These are phyloP conservation scores for Apiotrichum domesticum DNA, from an alignment of 1,284 basidiomycete species.

Conservation along the genomic window DNA sequence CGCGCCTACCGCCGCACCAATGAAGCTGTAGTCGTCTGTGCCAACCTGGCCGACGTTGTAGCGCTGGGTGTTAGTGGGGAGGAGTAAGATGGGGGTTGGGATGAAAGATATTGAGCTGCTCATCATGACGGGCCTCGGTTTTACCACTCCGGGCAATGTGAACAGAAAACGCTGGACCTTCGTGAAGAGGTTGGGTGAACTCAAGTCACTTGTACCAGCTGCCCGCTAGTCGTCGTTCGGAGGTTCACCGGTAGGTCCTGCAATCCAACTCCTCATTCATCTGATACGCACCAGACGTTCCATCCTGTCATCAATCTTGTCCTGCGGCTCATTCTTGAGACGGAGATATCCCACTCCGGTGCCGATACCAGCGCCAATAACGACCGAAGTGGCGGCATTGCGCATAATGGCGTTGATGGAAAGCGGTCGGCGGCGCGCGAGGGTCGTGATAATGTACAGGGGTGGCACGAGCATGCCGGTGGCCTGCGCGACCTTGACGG, in stretches of 20 bases:
- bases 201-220: too few relatives aligned
- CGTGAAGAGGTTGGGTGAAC: too few relatives aligned
- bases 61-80: conserved; percentile 15
- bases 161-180: too few relatives aligned
- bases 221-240: too few relatives aligned
- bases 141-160: too few relatives aligned
- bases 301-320: conserved; percentile 27
- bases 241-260: too few relatives aligned
- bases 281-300: conserved; percentile 33
- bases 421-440: conserved; percentile 26
- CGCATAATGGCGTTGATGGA: conserved; percentile 30
- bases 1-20: conserved; percentile 37
- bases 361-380: conserved; percentile 23
- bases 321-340: conserved; percentile 25
- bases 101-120: too few relatives aligned
- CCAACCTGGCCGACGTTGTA: conserved; percentile 32
- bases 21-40: conserved; percentile 44
- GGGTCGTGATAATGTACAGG: conserved; percentile 29
- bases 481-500: conserved; percentile 38
- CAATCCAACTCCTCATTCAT: too few relatives aligned
- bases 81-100: background rate
- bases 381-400: conserved; percentile 14
- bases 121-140: too few relatives aligned
- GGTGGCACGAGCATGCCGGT: conserved; percentile 35
- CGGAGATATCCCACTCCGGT: conserved; percentile 25